Percentiles rank a stretch among this genome's conserved stretches.
These are phyloP conservation scores for Babesia bovis DNA, from an alignment of 169 alveolate species.

Conservation along the genomic window DNA sequence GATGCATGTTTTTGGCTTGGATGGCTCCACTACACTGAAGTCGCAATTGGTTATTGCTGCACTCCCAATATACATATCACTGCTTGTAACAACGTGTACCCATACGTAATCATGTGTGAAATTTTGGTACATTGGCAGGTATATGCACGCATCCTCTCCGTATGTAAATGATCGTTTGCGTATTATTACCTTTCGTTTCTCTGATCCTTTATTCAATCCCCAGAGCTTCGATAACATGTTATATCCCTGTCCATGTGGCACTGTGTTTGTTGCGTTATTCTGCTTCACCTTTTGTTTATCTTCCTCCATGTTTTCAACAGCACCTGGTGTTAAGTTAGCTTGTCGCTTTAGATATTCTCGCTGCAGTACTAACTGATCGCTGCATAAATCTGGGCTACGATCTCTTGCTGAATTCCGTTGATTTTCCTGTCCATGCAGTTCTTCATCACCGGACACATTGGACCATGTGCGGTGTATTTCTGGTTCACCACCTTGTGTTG, in stretches of 20 bases:
- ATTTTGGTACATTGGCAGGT: conserved; percentile 51
- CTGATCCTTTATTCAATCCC: conserved; percentile 38
- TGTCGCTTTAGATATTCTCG: not conserved
- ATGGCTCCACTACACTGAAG: conserved; percentile 48
- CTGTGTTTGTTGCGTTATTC: not conserved
- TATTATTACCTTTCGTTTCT: conserved; percentile 41
- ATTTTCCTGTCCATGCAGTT: not conserved
- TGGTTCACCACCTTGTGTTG: not conserved
- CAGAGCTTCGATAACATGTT: conserved; percentile 57
- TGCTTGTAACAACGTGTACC: conserved; percentile 50
- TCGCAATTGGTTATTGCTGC: conserved; percentile 46
- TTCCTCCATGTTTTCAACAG: not conserved
- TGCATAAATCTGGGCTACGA: not conserved
- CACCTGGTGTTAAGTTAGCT: not conserved
- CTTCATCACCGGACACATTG: conserved; percentile 16
- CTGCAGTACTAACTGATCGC: not conserved
- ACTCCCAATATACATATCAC: conserved; percentile 58
- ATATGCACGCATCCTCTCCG: conserved; percentile 56
- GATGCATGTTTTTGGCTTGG: conserved; percentile 40
- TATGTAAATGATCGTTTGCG: conserved; percentile 28
- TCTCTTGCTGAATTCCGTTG: not conserved
- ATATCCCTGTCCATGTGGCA: conserved; percentile 17
- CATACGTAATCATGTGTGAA: conserved; percentile 43
- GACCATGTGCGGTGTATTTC: conserved; percentile 9
- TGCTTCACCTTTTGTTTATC: not conserved